Evolutionary conservation across 306 rosid species (phyloP).

Genomic region (Quillaja saponaria): DNA sequence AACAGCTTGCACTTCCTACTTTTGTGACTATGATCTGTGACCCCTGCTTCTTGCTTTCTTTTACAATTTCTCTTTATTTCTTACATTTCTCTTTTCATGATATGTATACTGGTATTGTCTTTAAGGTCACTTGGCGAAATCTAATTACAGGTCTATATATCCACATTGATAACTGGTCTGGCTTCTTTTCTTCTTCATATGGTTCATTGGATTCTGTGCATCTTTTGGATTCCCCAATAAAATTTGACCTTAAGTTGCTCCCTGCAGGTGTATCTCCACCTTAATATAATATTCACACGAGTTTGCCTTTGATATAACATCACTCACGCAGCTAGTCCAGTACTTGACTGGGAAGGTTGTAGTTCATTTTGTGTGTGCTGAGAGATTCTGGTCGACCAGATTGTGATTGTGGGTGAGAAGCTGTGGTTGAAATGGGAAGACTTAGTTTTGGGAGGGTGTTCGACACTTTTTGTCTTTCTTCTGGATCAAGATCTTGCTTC

Average conservation of each 20-base stretch:
- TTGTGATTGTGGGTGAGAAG: constrained; percentile 31
- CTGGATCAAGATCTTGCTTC: constrained; percentile 64
- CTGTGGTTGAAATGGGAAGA: constrained; percentile 62
- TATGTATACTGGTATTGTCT: constrained; percentile 12
- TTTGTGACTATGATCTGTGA: constrained; percentile 25
- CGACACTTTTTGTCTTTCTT: constrained; percentile 56
- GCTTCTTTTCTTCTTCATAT: constrained; percentile 39
- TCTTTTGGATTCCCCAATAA: constrained; percentile 59
- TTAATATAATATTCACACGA: constrained; percentile 33
- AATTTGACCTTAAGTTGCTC: constrained; percentile 44
- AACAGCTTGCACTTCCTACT: constrained; percentile 30
- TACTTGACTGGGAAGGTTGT: constrained; percentile 9
- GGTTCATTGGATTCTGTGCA: constrained; percentile 47
- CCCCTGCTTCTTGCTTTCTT: constrained; percentile 2
- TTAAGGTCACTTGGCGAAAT: constrained; percentile 60
- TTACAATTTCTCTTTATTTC: neutral
- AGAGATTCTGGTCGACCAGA: constrained; percentile 15
- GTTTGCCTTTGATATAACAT: constrained; percentile 26
- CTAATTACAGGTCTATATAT: constrained; percentile 25
- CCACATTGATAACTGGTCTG: neutral
- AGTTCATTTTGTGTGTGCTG: constrained; percentile 8
- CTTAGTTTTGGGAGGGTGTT: constrained; percentile 60
- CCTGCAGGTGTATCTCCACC: constrained; percentile 12
- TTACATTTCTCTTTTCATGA: constrained; percentile 29
- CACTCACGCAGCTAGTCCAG: constrained; percentile 29